Percentiles rank a stretch among this genome's conserved stretches.
phyloP scores from a whole-genome alignment of 306 rosid genomes.

The Medicago arabica region DNA sequence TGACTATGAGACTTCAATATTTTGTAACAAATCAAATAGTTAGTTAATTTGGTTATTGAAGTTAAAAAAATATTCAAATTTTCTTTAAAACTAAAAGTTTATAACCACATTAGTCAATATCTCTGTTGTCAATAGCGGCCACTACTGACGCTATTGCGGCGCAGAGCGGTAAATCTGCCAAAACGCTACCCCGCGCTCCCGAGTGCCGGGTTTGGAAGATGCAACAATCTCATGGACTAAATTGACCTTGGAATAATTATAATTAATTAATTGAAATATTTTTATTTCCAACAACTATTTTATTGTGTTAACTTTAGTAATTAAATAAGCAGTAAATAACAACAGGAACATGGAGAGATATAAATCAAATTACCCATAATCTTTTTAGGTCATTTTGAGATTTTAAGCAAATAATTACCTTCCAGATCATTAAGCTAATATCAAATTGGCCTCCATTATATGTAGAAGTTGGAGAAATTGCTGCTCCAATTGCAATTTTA shows the following conservation, averaged over 20 bases:
- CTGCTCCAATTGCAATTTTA: slow-evolving; percentile 93
- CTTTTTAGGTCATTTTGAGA: background rate
- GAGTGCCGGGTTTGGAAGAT: too few species aligned
- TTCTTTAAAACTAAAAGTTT: too few species aligned
- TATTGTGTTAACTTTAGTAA: background rate
- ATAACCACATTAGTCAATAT: too few species aligned
- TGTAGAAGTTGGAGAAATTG: slow-evolving; percentile 89
- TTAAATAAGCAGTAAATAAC: background rate
- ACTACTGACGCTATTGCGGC: too few species aligned
- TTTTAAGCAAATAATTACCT: slow-evolving; percentile 58
- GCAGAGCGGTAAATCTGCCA: too few species aligned
- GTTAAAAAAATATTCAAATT: background rate
- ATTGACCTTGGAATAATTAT: too few species aligned
- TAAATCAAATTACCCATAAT: background rate
- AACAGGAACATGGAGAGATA: background rate
- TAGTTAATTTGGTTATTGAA: background rate
- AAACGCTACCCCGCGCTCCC: too few species aligned
- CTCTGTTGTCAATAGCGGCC: too few species aligned
- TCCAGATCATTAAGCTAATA: slow-evolving; percentile 87
- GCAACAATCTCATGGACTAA: background rate
- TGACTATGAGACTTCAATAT: slow-evolving; percentile 32
- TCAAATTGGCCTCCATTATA: slow-evolving; percentile 87
- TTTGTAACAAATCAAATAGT: too few species aligned
- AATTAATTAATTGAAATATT: too few species aligned
- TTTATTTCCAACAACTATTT: background rate